A percentile compares a stretch with the other conserved stretches of the same genome.
Evolutionary conservation across 805 yeast genomes (phyloP).

Genomic region (Blastobotrys parvus): DNA sequence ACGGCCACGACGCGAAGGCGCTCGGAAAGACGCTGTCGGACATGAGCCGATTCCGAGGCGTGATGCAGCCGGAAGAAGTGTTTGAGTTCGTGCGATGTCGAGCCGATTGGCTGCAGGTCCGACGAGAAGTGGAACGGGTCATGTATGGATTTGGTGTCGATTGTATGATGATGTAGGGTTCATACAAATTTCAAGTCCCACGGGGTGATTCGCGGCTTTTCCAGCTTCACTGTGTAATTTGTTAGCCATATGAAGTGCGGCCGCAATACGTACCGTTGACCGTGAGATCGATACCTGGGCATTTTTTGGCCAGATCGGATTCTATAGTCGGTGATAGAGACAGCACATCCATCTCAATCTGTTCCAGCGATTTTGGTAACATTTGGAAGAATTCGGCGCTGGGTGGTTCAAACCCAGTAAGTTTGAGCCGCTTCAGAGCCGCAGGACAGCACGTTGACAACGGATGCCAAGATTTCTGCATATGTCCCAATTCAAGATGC

Average conservation of each 20-base stretch:
- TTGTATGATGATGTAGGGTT: constrained; percentile 46
- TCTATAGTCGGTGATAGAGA: not conserved
- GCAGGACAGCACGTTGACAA: not conserved
- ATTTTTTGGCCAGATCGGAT: not conserved
- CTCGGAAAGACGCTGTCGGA: constrained; percentile 79
- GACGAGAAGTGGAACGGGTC: constrained; percentile 80
- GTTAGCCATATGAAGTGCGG: too few species aligned
- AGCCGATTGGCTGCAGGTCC: constrained; percentile 75
- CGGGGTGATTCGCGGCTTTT: not conserved
- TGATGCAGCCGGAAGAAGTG: constrained; percentile 88
- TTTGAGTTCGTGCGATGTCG: constrained; percentile 84
- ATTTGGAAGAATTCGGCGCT: not conserved
- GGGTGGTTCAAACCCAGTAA: not conserved
- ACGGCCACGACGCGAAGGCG: constrained; percentile 67
- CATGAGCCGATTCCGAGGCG: constrained; percentile 76
- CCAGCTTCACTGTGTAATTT: not conserved
- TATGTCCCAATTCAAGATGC: not conserved
- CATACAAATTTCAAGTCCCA: not conserved
- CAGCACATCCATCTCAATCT: not conserved
- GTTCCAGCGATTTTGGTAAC: not conserved
- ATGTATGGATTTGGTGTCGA: constrained; percentile 87
- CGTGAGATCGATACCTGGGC: not conserved
- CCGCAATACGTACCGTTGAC: not conserved
- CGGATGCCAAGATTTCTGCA: not conserved
- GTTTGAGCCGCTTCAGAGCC: not conserved